phyloP scores from a whole-genome alignment of 2,329 filamentous ascomycete genomes.

The Lecanicillium sp. region DNA sequence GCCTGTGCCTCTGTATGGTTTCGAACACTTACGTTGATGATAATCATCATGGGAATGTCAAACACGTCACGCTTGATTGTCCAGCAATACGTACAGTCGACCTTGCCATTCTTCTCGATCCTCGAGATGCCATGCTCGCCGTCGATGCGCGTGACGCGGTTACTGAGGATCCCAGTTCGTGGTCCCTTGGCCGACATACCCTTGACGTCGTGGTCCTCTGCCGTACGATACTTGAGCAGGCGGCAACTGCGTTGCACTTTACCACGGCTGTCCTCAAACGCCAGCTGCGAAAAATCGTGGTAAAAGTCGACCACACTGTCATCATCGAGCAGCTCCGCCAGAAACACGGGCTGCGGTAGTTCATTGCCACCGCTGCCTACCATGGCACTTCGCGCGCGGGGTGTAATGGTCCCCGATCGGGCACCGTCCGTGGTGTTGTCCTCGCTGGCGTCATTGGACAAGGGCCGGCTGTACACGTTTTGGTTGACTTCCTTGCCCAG shows the following conservation, averaged over 20 bases:
- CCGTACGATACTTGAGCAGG: conserved; percentile 81
- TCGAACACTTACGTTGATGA: conserved; percentile 77
- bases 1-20: neutral
- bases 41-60: conserved; percentile 97
- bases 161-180: conserved; percentile 43
- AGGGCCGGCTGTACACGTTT: conserved; percentile 67
- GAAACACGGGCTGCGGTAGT: conserved; percentile 70
- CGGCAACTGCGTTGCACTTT: conserved; percentile 78
- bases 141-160: conserved; percentile 54
- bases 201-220: conserved; percentile 44
- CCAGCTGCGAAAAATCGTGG: conserved; percentile 86
- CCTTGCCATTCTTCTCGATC: conserved; percentile 79
- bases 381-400: conserved; percentile 38
- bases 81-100: conserved; percentile 95
- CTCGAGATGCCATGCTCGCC: conserved; percentile 74
- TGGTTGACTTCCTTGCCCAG: conserved; percentile 81
- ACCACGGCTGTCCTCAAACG: conserved; percentile 84
- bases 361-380: conserved; percentile 31
- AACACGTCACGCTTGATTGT: conserved; percentile 95
- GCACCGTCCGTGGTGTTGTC: conserved; percentile 21
- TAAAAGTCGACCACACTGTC: conserved; percentile 92
- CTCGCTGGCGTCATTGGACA: conserved; percentile 26
- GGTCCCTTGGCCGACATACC: conserved; percentile 35
- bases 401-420: conserved; percentile 39
- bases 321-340: conserved; percentile 88